These are phyloP conservation scores for Pezicula rhizophila DNA, from an alignment of 2,329 filamentous ascomycete genomes.

Conservation along the genomic window DNA sequence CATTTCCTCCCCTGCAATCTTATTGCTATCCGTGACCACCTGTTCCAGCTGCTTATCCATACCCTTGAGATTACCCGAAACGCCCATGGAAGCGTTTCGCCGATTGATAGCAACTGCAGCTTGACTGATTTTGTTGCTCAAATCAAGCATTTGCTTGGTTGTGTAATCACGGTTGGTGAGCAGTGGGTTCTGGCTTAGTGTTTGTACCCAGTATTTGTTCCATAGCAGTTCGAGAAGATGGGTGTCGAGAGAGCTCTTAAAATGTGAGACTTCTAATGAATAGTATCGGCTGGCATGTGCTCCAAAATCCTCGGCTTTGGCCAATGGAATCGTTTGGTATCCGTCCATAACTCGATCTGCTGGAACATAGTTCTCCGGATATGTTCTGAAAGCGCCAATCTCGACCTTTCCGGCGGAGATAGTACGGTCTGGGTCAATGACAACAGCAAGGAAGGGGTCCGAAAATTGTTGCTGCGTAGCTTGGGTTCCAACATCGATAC, in stretches of 20 bases:
- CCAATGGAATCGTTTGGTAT: slow-evolving; percentile 76
- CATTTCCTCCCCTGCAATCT: slow-evolving; percentile 49
- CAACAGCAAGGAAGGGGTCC: slow-evolving; percentile 91
- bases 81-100: slow-evolving; percentile 24
- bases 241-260: slow-evolving; percentile 85
- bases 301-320: slow-evolving; percentile 92
- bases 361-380: slow-evolving; percentile 66
- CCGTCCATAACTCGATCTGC: slow-evolving; percentile 36
- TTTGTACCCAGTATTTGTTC: slow-evolving; percentile 99
- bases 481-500: slow-evolving; percentile 91
- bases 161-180: slow-evolving; percentile 90
- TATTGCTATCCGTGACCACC: slow-evolving; percentile 48
- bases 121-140: slow-evolving; percentile 75
- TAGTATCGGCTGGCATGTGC: slow-evolving; percentile 91
- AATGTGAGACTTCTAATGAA: slow-evolving; percentile 83
- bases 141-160: slow-evolving; percentile 85
- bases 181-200: slow-evolving; percentile 82
- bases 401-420: slow-evolving; percentile 90
- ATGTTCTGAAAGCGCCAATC: slow-evolving; percentile 94
- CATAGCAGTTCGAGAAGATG: slow-evolving; percentile 83
- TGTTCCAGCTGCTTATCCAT: slow-evolving; percentile 45
- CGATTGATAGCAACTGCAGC: slow-evolving; percentile 40
- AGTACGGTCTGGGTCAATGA: slow-evolving; percentile 93
- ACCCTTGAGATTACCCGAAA: slow-evolving; percentile 11
- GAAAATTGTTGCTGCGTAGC: slow-evolving; percentile 76